phyloP scores from a whole-genome alignment of 2,329 filamentous ascomycete species.

The Calonectria pauciramosa region DNA sequence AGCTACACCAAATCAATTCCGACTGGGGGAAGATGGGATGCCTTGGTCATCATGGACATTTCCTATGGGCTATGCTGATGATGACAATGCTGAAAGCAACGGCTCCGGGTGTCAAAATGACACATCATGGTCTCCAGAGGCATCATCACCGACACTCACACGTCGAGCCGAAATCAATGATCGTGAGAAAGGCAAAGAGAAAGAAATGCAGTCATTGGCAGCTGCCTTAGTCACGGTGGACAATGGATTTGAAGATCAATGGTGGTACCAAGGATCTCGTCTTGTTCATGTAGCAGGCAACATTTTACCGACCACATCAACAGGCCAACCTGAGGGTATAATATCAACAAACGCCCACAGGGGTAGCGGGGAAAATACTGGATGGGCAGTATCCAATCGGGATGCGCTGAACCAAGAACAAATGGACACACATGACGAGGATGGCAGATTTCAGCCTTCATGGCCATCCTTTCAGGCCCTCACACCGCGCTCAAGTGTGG shows the following conservation, averaged over 20 bases:
- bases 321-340: slow-evolving; percentile 13
- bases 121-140: not conserved
- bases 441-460: slow-evolving; percentile 18
- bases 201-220: slow-evolving; percentile 63
- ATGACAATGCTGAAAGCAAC: slow-evolving; percentile 15
- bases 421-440: not conserved
- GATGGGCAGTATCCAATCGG: slow-evolving; percentile 35
- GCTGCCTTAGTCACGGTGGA: slow-evolving; percentile 69
- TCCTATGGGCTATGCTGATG: slow-evolving; percentile 38
- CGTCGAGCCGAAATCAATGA: slow-evolving; percentile 49
- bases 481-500: slow-evolving; percentile 36
- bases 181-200: slow-evolving; percentile 36
- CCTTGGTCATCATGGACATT: slow-evolving; percentile 59
- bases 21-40: slow-evolving; percentile 61
- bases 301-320: slow-evolving; percentile 32
- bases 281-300: slow-evolving; percentile 43
- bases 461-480: slow-evolving; percentile 29
- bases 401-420: not conserved
- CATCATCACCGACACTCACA: slow-evolving; percentile 13
- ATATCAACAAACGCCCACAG: slow-evolving; percentile 26
- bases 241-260: slow-evolving; percentile 70
- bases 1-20: slow-evolving; percentile 49
- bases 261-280: slow-evolving; percentile 65
- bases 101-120: slow-evolving; percentile 14
- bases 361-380: slow-evolving; percentile 24